These are phyloP conservation scores for Ophiocordyceps australis DNA, from an alignment of 2,329 filamentous ascomycete genomes.

Conservation along the genomic window DNA sequence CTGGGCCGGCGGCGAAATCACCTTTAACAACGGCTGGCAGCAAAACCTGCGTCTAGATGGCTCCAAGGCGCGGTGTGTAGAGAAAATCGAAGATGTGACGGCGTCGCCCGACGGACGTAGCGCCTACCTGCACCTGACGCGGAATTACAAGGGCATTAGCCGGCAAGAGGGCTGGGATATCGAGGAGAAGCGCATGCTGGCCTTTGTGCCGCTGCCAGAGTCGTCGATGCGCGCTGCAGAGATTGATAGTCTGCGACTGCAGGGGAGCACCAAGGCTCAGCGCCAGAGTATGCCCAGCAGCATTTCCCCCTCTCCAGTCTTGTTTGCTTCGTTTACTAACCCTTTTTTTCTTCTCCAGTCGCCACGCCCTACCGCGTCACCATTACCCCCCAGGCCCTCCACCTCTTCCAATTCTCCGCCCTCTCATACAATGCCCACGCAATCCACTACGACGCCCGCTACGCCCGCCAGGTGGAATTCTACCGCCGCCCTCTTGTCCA, in stretches of 20 bases:
- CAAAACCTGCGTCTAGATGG: constrained; percentile 18
- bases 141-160: constrained; percentile 20
- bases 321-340: too few species aligned
- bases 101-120: constrained; percentile 21
- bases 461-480: constrained; percentile 53
- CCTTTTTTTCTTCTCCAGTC: too few species aligned
- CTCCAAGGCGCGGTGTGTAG: constrained; percentile 21
- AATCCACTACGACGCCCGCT: constrained; percentile 68
- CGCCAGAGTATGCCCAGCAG: too few species aligned
- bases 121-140: constrained; percentile 32
- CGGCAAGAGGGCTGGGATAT: constrained; percentile 12
- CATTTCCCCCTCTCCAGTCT: neutral
- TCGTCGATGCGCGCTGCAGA: neutral
- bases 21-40: constrained; percentile 22
- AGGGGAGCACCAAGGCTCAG: too few species aligned
- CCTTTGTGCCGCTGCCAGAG: constrained; percentile 26
- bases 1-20: constrained; percentile 71
- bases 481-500: constrained; percentile 66
- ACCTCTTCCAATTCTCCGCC: constrained; percentile 82
- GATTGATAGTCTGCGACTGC: too few species aligned
- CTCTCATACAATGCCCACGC: constrained; percentile 83
- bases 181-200: constrained; percentile 29
- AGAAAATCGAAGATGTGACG: constrained; percentile 21
- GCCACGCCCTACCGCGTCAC: too few species aligned
- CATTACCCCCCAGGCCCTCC: constrained; percentile 33